Base-by-base conservation (phyloP, 2,329 filamentous ascomycete genomes). In the Lachnellula arida region DNA sequence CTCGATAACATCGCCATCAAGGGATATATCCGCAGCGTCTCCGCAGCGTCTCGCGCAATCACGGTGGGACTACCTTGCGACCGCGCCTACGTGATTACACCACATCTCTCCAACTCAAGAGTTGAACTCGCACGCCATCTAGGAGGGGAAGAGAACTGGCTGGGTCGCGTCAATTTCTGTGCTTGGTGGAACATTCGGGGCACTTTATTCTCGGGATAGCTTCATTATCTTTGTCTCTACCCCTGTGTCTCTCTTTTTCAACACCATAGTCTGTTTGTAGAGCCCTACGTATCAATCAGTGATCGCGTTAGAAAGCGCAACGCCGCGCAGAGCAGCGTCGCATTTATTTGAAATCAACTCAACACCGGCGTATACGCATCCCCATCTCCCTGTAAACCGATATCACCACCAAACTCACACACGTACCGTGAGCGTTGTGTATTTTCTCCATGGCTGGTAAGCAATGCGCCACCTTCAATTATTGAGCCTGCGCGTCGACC, bases 381-480 rank as follows among this genome's bases (percentile, higher is more conserved):
- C 48, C 49, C 50, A 52, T 52, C 48, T 57, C 56, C 62, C 63
- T 65, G 66, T 69, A 68, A 65, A 63, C 55, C 39, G 39, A 42
- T 19, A n/a, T 19, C 39, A 42, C 42, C 55, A 32, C 57, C 46
- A 57, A 51, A 56, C 37, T 15, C 34, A 37, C 49, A 23, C 56
- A 59, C 58, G 61, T 64, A 49, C 50, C 58, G 59, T 67, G 60
- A 61, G 57, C 59, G 51, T 58, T 46, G 51, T 58, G 60, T 62
- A 54, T 9, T 19, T 44, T 35, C 23, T 43, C 42, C 39, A 85
- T 85, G 81, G 75, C 81, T 72, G 82, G 82, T 85, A 84, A 84
- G 81, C 78, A 76, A 42, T 19, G 8, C 39, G 6, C 6, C 6
- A 42, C 9, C 6, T 17, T 42, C 15, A 82, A 81, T 80, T 78